A percentile compares a stretch with the other conserved stretches of the same genome.
Evolutionary conservation across 2,329 filamentous ascomycete species (phyloP).

Genomic region (Emergomyces orientalis): DNA sequence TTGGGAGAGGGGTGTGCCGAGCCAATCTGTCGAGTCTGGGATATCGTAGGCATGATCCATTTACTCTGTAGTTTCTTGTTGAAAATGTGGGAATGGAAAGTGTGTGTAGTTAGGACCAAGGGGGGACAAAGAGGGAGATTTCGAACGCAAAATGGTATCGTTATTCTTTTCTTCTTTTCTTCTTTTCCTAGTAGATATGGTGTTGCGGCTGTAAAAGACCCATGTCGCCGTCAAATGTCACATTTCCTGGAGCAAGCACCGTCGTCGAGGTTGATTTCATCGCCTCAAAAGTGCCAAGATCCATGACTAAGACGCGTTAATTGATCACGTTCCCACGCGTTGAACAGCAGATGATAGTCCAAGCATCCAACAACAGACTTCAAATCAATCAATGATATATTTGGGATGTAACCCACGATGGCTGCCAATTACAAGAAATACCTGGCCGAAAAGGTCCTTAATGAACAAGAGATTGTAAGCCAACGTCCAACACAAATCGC

Average conservation of each 20-base stretch:
- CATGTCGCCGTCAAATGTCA: not conserved
- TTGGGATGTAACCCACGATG: conserved; percentile 24
- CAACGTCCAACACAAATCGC: not conserved
- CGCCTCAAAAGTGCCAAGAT: conserved; percentile 25
- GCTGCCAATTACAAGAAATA: conserved; percentile 55
- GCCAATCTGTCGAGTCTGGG: conserved; percentile 42
- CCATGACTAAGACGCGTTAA: conserved; percentile 37
- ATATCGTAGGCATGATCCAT: conserved; percentile 34
- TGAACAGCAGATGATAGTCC: not conserved
- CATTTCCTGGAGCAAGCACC: not conserved
- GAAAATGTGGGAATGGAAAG: not conserved
- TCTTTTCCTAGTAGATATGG: not conserved
- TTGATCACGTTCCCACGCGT: conserved; percentile 20
- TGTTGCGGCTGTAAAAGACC: not conserved
- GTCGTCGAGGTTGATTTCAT: not conserved
- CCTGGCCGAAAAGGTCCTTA: conserved; percentile 65
- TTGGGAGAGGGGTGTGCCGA: conserved; percentile 37
- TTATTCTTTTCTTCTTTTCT: not conserved
- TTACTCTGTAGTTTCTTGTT: not conserved
- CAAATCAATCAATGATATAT: not conserved
- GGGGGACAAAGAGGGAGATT: conserved; percentile 7
- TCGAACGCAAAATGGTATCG: not conserved
- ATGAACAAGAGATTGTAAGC: conserved; percentile 62
- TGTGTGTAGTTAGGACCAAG: conserved; percentile 1
- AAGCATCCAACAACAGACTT: not conserved